phyloP scores from a whole-genome alignment of 1,139 yeast species.

The Yamadazyma pseudoaaseri region DNA sequence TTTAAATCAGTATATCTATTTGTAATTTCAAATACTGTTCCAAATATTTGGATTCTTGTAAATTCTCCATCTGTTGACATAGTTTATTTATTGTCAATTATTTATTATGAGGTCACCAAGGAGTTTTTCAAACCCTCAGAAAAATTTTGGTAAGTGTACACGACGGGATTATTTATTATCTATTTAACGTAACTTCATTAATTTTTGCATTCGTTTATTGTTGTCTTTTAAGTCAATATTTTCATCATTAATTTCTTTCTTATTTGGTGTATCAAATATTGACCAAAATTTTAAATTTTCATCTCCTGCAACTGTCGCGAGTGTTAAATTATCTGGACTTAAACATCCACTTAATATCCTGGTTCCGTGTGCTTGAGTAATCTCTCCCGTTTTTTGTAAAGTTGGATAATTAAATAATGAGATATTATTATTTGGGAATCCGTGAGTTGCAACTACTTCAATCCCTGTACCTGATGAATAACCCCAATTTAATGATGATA shows the following conservation, averaged over 20 bases:
- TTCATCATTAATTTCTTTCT: conserved; percentile 27
- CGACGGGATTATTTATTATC: no score
- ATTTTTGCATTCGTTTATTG: conserved; percentile 21
- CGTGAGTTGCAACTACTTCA: conserved; percentile 93
- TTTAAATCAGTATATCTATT: conserved; percentile 86
- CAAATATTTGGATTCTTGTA: conserved; percentile 62
- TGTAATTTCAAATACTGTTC: conserved; percentile 93
- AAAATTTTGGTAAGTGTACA: no score
- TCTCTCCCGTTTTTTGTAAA: conserved; percentile 84
- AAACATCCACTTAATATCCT: conserved; percentile 80
- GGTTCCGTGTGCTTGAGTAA: conserved; percentile 84
- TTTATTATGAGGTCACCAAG: background rate
- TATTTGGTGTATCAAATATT: conserved; percentile 63
- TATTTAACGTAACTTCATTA: conserved; percentile 25
- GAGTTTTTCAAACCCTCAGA: background rate
- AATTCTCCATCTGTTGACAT: conserved; percentile 47
- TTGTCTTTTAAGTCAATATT: conserved; percentile 29
- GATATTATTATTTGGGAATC: conserved; percentile 85
- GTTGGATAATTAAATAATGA: conserved; percentile 86
- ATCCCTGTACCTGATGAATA: conserved; percentile 65
- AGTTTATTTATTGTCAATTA: background rate
- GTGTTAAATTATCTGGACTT: conserved; percentile 85
- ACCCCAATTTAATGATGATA: conserved; percentile 92
- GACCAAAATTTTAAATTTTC: conserved; percentile 96
- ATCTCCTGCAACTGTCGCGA: conserved; percentile 96